Conservation (phyloP, 2,329 filamentous ascomycete species). For the Colletotrichum sojae region DNA sequence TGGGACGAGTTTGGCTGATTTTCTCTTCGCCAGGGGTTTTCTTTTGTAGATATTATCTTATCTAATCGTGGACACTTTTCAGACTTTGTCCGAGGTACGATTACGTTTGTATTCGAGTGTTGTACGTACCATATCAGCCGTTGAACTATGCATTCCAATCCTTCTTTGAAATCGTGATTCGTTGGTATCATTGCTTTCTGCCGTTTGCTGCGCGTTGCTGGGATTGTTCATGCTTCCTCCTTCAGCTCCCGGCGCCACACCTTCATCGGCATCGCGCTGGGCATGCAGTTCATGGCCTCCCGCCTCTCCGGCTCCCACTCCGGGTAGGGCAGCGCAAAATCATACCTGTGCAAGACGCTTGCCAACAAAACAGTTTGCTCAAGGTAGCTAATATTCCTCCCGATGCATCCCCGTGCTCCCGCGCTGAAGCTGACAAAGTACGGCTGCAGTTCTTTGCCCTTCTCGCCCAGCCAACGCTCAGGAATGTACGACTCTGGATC, state of each 20-base stretch:
- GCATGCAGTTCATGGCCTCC: slow-evolving; percentile 23
- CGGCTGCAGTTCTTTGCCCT: slow-evolving; percentile 53
- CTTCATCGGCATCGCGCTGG: slow-evolving; percentile 22
- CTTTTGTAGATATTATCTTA: slow-evolving; percentile 4
- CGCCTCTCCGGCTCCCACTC: slow-evolving; percentile 13
- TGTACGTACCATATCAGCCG: neutral
- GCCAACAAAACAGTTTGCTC: slow-evolving; percentile 62
- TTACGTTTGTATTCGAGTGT: too few species aligned
- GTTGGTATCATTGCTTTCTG: neutral
- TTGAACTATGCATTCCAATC: neutral
- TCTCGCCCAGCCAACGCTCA: slow-evolving; percentile 53
- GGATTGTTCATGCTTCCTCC: neutral
- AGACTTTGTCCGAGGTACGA: neutral
- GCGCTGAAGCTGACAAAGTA: slow-evolving; percentile 55
- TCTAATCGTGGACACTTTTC: neutral
- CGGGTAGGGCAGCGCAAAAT: slow-evolving; percentile 47
- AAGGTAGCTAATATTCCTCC: slow-evolving; percentile 54
- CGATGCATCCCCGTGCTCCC: slow-evolving; percentile 43
- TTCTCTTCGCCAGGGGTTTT: neutral
- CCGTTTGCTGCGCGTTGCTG: neutral
- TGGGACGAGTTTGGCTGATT: slow-evolving; percentile 2
- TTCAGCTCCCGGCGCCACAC: slow-evolving; percentile 6
- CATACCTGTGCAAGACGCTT: slow-evolving; percentile 57
- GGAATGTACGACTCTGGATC: slow-evolving; percentile 46
- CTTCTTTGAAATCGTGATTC: neutral